phyloP scores from a whole-genome alignment of 805 yeast genomes.

The Yamadazyma paraphyllophila region DNA sequence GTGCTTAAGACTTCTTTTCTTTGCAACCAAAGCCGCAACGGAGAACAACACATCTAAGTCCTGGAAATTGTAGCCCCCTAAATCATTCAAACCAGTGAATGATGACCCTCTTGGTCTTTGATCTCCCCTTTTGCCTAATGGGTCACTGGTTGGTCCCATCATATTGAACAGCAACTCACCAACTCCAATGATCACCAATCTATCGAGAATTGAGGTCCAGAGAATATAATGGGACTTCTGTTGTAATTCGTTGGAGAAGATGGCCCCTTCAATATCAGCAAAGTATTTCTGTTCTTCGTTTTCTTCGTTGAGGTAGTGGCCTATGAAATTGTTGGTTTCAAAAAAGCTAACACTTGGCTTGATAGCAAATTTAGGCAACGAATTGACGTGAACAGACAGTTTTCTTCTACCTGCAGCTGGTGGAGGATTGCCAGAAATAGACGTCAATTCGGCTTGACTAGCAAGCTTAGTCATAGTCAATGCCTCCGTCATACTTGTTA shows the following conservation, averaged over 20 bases:
- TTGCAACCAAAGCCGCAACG: constrained; percentile 28
- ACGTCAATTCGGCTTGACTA: constrained; percentile 20
- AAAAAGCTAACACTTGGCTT: constrained; percentile 23
- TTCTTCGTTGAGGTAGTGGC: not conserved
- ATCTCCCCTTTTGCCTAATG: constrained; percentile 15
- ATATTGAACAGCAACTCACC: constrained; percentile 35
- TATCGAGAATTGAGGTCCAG: constrained; percentile 25
- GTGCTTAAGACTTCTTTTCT: constrained; percentile 14
- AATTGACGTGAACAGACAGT: constrained; percentile 24
- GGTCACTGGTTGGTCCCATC: constrained; percentile 15
- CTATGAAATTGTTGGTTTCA: constrained; percentile 6
- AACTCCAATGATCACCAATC: constrained; percentile 27
- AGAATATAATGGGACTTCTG: constrained; percentile 33
- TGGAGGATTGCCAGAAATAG: constrained; percentile 13
- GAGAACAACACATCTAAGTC: constrained; percentile 35
- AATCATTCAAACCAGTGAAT: constrained; percentile 35
- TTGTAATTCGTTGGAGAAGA: constrained; percentile 38
- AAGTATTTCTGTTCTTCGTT: constrained; percentile 12
- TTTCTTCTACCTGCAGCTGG: constrained; percentile 16
- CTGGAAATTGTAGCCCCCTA: constrained; percentile 42
- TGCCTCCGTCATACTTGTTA: constrained; percentile 26
- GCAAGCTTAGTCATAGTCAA: constrained; percentile 22
- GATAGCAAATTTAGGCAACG: constrained; percentile 31
- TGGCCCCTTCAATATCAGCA: constrained; percentile 33
- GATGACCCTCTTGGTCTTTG: constrained; percentile 32